Conservation (phyloP, 345 rosid genomes). For the Anastatica hierochuntica region DNA sequence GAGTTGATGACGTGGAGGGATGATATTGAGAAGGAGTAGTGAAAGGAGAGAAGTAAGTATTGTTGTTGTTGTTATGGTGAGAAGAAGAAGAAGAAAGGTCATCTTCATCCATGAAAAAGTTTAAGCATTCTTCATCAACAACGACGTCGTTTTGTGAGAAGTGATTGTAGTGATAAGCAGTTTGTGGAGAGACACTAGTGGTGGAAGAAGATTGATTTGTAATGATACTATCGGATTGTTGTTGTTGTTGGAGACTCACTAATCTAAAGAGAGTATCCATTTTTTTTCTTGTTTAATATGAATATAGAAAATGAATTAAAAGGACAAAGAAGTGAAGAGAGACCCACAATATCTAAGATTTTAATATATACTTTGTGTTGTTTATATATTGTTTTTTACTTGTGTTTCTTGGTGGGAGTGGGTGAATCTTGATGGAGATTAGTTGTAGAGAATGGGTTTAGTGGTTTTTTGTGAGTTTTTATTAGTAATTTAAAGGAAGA, state of each 20-base stretch:
- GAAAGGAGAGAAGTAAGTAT: slow-evolving; percentile 30
- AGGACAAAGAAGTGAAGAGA: background rate
- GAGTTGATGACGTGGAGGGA: slow-evolving; percentile 31
- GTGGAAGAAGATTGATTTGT: slow-evolving; percentile 71
- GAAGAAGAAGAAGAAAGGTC: slow-evolving; percentile 97
- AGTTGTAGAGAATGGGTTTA: slow-evolving; percentile 22
- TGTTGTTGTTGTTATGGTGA: slow-evolving; percentile 30
- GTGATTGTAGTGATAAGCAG: slow-evolving; percentile 43
- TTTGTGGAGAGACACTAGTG: slow-evolving; percentile 66
- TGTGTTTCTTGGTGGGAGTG: slow-evolving; percentile 17
- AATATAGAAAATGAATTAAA: slow-evolving; percentile 14
- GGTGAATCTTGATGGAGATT: background rate
- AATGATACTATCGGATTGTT: slow-evolving; percentile 54
- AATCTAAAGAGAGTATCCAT: slow-evolving; percentile 97
- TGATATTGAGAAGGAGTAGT: slow-evolving; percentile 26
- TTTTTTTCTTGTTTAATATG: slow-evolving; percentile 14
- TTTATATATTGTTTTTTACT: background rate
- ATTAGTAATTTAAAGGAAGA: slow-evolving; percentile 9
- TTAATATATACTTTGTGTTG: slow-evolving; percentile 8
- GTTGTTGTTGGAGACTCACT: slow-evolving; percentile 55
- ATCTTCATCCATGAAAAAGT: slow-evolving; percentile 98
- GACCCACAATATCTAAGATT: slow-evolving; percentile 52
- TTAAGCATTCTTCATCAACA: slow-evolving; percentile 98
- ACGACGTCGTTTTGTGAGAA: slow-evolving; percentile 38
- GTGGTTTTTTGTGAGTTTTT: background rate